Evolutionary conservation across 78 protist species (phyloP).

Genomic region (Dictyostelium capitatum): DNA sequence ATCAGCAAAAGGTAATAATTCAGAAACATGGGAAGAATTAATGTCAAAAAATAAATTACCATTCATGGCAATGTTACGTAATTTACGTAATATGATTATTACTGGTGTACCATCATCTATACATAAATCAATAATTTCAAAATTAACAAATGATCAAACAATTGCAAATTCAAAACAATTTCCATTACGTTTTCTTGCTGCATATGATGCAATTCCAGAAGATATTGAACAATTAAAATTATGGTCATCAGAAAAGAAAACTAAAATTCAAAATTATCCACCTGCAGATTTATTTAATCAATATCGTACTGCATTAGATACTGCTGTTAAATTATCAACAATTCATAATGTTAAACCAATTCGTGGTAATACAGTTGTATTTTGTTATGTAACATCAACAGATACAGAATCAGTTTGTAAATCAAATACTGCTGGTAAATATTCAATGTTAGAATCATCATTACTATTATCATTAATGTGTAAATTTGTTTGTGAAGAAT

Average conservation of each 20-base stretch:
- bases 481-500: conserved; percentile 87
- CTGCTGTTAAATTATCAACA: conserved; percentile 87
- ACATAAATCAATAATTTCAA: conserved; percentile 52
- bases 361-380: conserved; percentile 85
- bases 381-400: conserved; percentile 44
- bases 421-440: conserved; percentile 30
- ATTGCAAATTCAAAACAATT: conserved; percentile 84
- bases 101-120: conserved; percentile 40
- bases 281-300: conserved; percentile 39
- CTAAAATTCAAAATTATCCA: conserved; percentile 44
- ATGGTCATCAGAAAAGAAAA: conserved; percentile 65
- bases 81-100: conserved; percentile 89
- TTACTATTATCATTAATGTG: conserved; percentile 89
- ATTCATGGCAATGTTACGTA: conserved; percentile 95
- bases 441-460: conserved; percentile 64
- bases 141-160: conserved; percentile 72
- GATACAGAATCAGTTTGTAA: background rate
- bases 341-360: conserved; percentile 89
- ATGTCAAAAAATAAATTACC: conserved; percentile 87
- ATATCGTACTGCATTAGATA: conserved; percentile 83
- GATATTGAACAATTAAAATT: conserved; percentile 34
- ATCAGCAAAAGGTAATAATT: conserved; percentile 87
- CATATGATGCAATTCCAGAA: conserved; percentile 86
- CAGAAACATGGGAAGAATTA: conserved; percentile 89
- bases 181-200: conserved; percentile 90